A percentile compares a stretch with the other conserved stretches of the same genome.
These are phyloP conservation scores for Aspergillus steynii DNA, from an alignment of 495 filamentous ascomycete species.

Conservation along the genomic window DNA sequence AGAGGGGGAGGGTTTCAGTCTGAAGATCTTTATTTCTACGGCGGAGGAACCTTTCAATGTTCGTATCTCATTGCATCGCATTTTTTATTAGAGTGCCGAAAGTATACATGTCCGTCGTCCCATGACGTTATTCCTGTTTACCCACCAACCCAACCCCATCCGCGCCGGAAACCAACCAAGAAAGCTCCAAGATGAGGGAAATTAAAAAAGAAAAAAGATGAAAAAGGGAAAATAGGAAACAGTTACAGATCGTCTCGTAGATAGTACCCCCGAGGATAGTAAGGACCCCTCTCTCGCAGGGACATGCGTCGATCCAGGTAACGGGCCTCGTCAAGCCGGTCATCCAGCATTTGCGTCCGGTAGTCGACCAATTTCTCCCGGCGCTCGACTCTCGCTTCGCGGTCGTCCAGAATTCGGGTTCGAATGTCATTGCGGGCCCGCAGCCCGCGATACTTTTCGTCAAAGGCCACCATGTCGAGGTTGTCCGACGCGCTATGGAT, in stretches of 20 bases:
- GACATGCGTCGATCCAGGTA: conserved; percentile 21
- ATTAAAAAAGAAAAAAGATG: conserved; percentile 1
- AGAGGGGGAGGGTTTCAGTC: neutral
- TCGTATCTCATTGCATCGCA: neutral
- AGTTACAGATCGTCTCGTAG: conserved; percentile 3
- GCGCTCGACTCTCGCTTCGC: conserved; percentile 29
- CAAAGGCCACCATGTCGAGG: conserved; percentile 21
- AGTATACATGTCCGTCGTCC: neutral
- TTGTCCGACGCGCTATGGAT: conserved; percentile 19
- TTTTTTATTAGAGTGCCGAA: neutral
- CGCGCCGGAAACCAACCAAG: conserved; percentile 12
- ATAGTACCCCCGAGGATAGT: conserved; percentile 22
- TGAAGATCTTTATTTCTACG: neutral
- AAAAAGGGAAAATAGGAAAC: neutral
- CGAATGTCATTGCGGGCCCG: conserved; percentile 27
- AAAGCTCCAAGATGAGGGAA: neutral
- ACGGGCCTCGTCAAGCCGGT: conserved; percentile 21
- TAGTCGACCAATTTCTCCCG: conserved; percentile 26
- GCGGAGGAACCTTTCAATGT: neutral
- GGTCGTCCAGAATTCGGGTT: conserved; percentile 30
- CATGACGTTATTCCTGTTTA: conserved; percentile 15
- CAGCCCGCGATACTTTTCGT: conserved; percentile 16
- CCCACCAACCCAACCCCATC: conserved; percentile 7
- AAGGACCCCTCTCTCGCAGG: conserved; percentile 15
- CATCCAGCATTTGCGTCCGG: conserved; percentile 26